Conservation (phyloP, 495 filamentous ascomycete species). For the Penicillium manginii region DNA sequence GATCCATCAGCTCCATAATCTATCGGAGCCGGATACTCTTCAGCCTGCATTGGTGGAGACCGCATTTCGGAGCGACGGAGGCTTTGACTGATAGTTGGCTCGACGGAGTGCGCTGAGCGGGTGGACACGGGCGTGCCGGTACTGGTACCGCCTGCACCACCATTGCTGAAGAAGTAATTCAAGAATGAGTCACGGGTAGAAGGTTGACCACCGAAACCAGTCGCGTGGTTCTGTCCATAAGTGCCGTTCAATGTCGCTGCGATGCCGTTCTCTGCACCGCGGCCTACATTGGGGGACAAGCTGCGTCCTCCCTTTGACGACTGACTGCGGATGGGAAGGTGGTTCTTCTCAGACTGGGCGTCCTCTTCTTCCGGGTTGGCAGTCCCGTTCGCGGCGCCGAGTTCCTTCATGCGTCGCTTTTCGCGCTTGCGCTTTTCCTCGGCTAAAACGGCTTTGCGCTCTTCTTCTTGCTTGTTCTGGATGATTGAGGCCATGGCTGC, state of each 20-base stretch:
- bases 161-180: slow-evolving; percentile 98
- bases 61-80: slow-evolving; percentile 69
- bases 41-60: slow-evolving; percentile 39
- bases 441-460: slow-evolving; percentile 74
- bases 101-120: slow-evolving; percentile 67
- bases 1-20: slow-evolving; percentile 55
- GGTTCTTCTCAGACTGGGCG: slow-evolving; percentile 51
- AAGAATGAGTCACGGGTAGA: slow-evolving; percentile 83
- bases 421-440: slow-evolving; percentile 87
- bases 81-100: slow-evolving; percentile 82
- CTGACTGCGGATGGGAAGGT: slow-evolving; percentile 62
- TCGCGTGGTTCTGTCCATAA: slow-evolving; percentile 30
- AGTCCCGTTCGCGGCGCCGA: slow-evolving; percentile 72
- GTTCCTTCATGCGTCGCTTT: slow-evolving; percentile 76
- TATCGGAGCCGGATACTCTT: slow-evolving; percentile 40
- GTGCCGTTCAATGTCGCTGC: slow-evolving; percentile 67
- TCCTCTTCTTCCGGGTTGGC: slow-evolving; percentile 70
- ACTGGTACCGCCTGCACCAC: slow-evolving; percentile 58
- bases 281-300: slow-evolving; percentile 78
- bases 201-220: slow-evolving; percentile 49
- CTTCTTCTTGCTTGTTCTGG: slow-evolving; percentile 88
- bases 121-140: slow-evolving; percentile 34
- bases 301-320: slow-evolving; percentile 66
- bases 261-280: slow-evolving; percentile 64
- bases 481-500: slow-evolving; percentile 98